Conservation (phyloP, 257 asterid genomes). For the Ligustrum vulgare region DNA sequence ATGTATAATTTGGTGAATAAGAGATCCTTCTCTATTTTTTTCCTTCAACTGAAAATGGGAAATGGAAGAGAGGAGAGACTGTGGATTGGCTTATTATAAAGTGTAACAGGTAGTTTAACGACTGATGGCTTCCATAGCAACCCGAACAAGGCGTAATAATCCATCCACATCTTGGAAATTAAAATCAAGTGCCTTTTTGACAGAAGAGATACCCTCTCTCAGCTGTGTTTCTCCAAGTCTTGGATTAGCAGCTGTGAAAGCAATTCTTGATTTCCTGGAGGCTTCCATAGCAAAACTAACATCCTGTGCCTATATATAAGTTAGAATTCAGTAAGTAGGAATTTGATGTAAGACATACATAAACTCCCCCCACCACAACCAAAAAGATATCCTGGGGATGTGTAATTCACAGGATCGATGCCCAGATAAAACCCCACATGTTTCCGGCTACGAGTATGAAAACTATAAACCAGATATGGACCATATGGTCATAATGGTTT, state of each 20-base stretch:
- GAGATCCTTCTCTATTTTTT: conserved; percentile 13
- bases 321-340: conserved; percentile 10
- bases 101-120: conserved; percentile 39
- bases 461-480: background rate
- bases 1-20: conserved; percentile 19
- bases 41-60: conserved; percentile 26
- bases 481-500: background rate
- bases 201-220: conserved; percentile 57
- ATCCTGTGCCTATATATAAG: conserved; percentile 71
- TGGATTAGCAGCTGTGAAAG: conserved; percentile 69
- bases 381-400: background rate
- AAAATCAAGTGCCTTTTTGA: conserved; percentile 86
- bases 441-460: background rate
- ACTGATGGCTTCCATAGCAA: conserved; percentile 76
- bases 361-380: background rate
- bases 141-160: conserved; percentile 80
- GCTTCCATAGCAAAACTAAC: conserved; percentile 91
- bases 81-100: conserved; percentile 23
- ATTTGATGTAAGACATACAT: background rate
- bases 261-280: conserved; percentile 75
- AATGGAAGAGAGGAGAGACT: conserved; percentile 26
- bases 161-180: conserved; percentile 85
- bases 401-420: background rate
- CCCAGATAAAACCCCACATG: background rate
- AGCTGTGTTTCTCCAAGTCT: conserved; percentile 58